Conservation (phyloP, 2,329 filamentous ascomycete species). For the Alternaria conjuncta region DNA sequence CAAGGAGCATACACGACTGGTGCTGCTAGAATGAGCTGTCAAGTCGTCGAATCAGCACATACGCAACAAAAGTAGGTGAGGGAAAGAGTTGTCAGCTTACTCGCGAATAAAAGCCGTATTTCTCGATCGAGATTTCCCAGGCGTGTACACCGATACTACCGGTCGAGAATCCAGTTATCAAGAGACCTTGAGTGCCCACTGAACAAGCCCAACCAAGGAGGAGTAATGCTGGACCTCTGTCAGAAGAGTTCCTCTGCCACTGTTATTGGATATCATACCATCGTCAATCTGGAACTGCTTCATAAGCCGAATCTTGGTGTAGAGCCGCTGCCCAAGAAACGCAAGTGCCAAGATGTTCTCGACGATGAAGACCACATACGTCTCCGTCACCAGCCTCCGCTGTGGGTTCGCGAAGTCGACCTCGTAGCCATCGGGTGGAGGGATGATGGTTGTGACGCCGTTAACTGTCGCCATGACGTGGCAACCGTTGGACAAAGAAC, state of each 20-base stretch:
- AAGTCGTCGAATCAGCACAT: not conserved
- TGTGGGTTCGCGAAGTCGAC: constrained; percentile 38
- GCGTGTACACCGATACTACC: constrained; percentile 26
- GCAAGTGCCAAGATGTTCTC: constrained; percentile 25
- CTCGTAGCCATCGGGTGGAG: constrained; percentile 34
- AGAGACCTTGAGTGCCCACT: constrained; percentile 8
- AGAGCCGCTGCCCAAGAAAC: constrained; percentile 37
- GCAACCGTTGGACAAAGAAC: not conserved
- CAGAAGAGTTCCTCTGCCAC: not conserved
- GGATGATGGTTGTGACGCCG: constrained; percentile 18
- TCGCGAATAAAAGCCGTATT: constrained; percentile 20
- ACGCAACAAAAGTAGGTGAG: not conserved
- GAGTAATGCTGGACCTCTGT: constrained; percentile 5
- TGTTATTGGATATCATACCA: constrained; percentile 15
- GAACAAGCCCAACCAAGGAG: constrained; percentile 19
- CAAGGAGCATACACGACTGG: constrained; percentile 21
- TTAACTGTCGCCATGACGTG: constrained; percentile 19
- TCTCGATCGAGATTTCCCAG: constrained; percentile 28
- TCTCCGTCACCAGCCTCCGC: constrained; percentile 16
- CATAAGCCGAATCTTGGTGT: constrained; percentile 30
- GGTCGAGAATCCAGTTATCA: constrained; percentile 13
- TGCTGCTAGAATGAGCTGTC: constrained; percentile 21
- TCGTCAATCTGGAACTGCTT: constrained; percentile 35
- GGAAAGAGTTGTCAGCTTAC: constrained; percentile 1
- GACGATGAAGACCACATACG: constrained; percentile 29